Percentiles rank a stretch among this genome's conserved stretches.
phyloP scores from a whole-genome alignment of 192 early-diverging fungal species.

The Coemansia sp. region DNA sequence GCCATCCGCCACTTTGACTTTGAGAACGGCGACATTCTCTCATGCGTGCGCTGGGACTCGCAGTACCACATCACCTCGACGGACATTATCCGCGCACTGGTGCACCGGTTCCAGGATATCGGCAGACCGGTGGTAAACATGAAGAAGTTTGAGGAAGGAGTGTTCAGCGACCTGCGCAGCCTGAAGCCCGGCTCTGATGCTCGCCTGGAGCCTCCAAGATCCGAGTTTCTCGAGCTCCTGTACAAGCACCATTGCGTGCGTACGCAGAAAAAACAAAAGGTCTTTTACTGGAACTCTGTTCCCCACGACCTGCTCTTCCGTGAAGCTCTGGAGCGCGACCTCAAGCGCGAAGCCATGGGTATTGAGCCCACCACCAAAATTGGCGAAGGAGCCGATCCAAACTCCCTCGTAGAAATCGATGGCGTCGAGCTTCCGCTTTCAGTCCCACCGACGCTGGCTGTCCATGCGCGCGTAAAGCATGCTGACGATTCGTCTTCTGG shows the following conservation, averaged over 20 bases:
- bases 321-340: conserved; percentile 94
- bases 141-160: conserved; percentile 99
- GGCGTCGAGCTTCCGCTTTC: conserved; percentile 52
- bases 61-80: conserved; percentile 95
- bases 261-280: conserved; percentile 99
- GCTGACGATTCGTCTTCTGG: background rate
- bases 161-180: conserved; percentile 94
- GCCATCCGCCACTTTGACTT: conserved; percentile 57
- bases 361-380: conserved; percentile 76
- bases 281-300: conserved; percentile 98
- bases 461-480: conserved; percentile 16
- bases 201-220: conserved; percentile 88
- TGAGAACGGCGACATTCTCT: conserved; percentile 84
- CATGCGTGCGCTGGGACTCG: conserved; percentile 92
- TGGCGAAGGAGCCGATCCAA: conserved; percentile 26
- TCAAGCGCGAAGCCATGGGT: conserved; percentile 89
- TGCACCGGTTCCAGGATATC: conserved; percentile 90
- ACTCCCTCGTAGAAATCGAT: conserved; percentile 41
- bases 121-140: conserved; percentile 81
- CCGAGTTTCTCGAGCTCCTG: conserved; percentile 90
- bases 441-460: conserved; percentile 52
- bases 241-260: conserved; percentile 96
- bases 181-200: conserved; percentile 95
- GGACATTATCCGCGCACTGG: conserved; percentile 89
- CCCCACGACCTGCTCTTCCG: conserved; percentile 92